Evolutionary conservation across 2,329 filamentous ascomycete species (phyloP).

Genomic region (Metarhizium rileyi): DNA sequence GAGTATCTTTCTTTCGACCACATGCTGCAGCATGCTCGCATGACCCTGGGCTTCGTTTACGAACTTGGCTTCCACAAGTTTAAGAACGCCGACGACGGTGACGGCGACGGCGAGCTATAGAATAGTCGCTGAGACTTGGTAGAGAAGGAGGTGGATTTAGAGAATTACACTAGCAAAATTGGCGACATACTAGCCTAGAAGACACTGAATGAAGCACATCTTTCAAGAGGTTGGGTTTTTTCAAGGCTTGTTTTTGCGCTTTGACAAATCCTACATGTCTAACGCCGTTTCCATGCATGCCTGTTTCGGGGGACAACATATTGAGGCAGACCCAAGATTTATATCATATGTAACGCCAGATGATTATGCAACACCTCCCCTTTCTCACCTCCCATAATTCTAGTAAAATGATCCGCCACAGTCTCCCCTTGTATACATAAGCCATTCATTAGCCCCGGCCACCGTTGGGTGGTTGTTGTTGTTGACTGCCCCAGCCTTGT

Average conservation of each 20-base stretch:
- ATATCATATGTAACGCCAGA: not conserved
- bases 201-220: not conserved
- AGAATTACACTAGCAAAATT: not conserved
- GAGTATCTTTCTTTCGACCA: slow-evolving; percentile 74
- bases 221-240: not conserved
- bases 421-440: not conserved
- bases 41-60: slow-evolving; percentile 75
- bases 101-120: not conserved
- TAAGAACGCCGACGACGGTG: not conserved
- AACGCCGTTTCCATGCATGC: slow-evolving; percentile 3
- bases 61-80: slow-evolving; percentile 75
- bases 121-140: not conserved
- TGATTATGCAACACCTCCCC: not conserved
- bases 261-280: not conserved
- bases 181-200: no score
- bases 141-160: not conserved
- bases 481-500: slow-evolving; percentile 19
- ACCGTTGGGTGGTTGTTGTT: slow-evolving; percentile 15
- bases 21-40: slow-evolving; percentile 81
- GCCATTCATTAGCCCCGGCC: slow-evolving; percentile 16
- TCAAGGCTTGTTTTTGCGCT: not conserved
- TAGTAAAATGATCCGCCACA: not conserved
- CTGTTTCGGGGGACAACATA: not conserved
- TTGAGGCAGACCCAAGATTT: not conserved
- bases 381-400: not conserved